Base-by-base conservation (phyloP, 129 eudicot species). In the Lonicera japonica region DNA sequence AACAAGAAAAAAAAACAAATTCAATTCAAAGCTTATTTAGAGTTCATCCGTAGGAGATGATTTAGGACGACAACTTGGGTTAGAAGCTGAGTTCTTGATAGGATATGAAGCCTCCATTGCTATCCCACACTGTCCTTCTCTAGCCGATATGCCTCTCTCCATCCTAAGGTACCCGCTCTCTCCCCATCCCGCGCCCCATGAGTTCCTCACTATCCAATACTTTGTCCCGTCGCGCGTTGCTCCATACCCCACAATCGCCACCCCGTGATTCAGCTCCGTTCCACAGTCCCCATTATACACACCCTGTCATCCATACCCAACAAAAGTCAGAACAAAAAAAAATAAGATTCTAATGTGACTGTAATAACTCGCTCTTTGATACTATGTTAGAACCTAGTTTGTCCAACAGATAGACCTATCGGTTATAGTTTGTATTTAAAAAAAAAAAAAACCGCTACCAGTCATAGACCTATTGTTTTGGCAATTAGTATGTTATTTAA, bases 151-250 rank as follows among this genome's bases (percentile, higher is more conserved):
- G 11, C 83, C 85, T 1, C 92, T 67, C 53, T 78, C 60, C 82
- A 90, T 83, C 70, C 87, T 83, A 0, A 86, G 74, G 66, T 86
- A 90, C 5, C 95, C 89, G 51, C 67, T 73, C 60, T 83, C 86
- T 51, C 97, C 95, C 97, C 95, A 83, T 61, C 61, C 80, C 11
- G 69, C 21, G 10, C 91, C 88, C 95, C 95, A 83, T 2, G 97
- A 90, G 67, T 90, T 90, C 58, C 70, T 86, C 57, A 90, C 92
- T 23, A 72, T 71, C 97, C 97, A 90, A 22, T 86, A 90, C 39
- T 81, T 83, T 17, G 85, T 69, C 8, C 97, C 92, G 24, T 83
- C 89, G 0, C 65, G 40, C 1, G 83, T 76, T 29, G 83, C 61
- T 52, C 95, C 95, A 60, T 86, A 90, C 41, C 95, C 97, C 12